Conservation (phyloP, 2,329 filamentous ascomycete genomes). For the Harringtonia lauricola region DNA sequence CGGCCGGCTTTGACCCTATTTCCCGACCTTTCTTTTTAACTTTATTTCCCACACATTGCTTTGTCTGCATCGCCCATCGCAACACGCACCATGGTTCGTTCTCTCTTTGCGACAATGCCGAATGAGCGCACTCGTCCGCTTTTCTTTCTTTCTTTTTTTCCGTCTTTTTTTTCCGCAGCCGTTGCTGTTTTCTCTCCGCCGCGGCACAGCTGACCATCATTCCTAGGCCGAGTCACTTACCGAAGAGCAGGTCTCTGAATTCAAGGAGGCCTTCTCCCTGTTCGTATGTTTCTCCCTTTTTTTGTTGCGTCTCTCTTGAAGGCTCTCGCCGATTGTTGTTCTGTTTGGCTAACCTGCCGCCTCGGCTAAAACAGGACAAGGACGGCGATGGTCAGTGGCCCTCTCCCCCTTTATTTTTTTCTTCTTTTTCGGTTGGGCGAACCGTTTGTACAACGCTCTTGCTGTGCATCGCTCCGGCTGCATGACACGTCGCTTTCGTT, state of each 20-base stretch:
- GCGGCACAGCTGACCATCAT: neutral
- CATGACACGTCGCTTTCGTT: too few relatives aligned
- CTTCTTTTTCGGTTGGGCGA: neutral
- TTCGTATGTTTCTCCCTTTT: constrained; percentile 62
- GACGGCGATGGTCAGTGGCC: constrained; percentile 16
- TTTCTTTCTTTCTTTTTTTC: neutral
- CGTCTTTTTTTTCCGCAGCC: neutral
- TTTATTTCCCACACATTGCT: too few relatives aligned
- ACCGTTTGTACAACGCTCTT: too few relatives aligned
- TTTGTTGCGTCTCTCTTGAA: neutral
- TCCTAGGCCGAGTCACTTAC: constrained; percentile 93
- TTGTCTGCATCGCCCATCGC: neutral
- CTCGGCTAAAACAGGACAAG: constrained; percentile 13
- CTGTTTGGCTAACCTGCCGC: neutral
- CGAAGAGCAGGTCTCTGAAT: constrained; percentile 99
- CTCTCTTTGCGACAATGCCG: neutral
- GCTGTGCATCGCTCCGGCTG: too few relatives aligned
- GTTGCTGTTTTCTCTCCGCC: neutral
- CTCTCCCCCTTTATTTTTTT: neutral
- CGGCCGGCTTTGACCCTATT: neutral
- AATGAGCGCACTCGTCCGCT: neutral
- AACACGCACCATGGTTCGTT: neutral
- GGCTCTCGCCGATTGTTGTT: neutral
- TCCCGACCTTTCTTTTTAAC: neutral
- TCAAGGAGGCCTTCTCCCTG: constrained; percentile 99